Percentiles rank a stretch among this genome's conserved stretches.
These are phyloP conservation scores for Cokeromyces recurvatus DNA, from an alignment of 371 early-diverging fungal species.

Conservation along the genomic window DNA sequence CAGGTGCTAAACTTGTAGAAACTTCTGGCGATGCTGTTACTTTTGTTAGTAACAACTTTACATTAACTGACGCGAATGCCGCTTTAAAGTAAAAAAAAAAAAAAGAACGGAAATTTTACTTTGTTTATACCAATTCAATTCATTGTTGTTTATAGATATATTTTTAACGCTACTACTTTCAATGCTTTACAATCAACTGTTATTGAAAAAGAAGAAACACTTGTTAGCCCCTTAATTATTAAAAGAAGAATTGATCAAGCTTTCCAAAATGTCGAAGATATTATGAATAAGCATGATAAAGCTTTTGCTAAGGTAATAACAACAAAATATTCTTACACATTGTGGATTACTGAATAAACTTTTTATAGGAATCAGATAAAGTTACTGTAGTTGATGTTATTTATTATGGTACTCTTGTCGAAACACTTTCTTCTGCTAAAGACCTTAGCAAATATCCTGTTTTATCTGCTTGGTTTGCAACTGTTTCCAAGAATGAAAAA, in stretches of 20 bases:
- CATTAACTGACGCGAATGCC: constrained; percentile 37
- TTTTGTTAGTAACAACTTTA: constrained; percentile 12
- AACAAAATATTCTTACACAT: too few relatives aligned
- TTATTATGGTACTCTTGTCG: constrained; percentile 33
- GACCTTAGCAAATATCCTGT: constrained; percentile 29
- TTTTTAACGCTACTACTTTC: constrained; percentile 26
- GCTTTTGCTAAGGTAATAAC: constrained; percentile 33
- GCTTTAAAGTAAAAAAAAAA: constrained; percentile 29
- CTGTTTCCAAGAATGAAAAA: constrained; percentile 23
- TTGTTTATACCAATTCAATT: too few relatives aligned
- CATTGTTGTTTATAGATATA: constrained; percentile 23
- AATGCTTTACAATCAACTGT: constrained; percentile 23
- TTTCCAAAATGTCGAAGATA: constrained; percentile 21
- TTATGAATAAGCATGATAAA: constrained; percentile 14
- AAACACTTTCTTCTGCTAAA: constrained; percentile 21
- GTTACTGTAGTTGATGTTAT: constrained; percentile 28
- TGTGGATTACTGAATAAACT: too few relatives aligned
- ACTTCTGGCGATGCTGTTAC: constrained; percentile 25
- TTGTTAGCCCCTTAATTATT: constrained; percentile 23
- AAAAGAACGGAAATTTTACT: too few relatives aligned
- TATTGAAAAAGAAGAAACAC: constrained; percentile 35
- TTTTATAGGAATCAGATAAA: constrained; percentile 24
- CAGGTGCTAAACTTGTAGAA: constrained; percentile 23
- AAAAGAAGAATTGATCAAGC: constrained; percentile 38
- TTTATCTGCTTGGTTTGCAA: constrained; percentile 27